A percentile compares a stretch with the other conserved stretches of the same genome.
Conservation (phyloP, 176 grass and related monocot species). For the Chloris gayana region DNA sequence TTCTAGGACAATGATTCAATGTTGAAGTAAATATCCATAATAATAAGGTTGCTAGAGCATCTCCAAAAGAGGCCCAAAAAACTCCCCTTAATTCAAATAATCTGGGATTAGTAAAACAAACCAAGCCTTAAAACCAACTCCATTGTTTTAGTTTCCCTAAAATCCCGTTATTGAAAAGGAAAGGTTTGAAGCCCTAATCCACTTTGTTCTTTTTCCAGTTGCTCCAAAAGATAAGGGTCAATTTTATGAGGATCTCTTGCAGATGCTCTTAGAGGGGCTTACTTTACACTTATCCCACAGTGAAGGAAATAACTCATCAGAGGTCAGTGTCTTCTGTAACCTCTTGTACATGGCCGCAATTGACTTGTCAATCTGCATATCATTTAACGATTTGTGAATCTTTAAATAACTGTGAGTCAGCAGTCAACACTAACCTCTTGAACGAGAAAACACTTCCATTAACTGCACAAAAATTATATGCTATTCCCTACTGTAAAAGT, state of each 20-base stretch:
- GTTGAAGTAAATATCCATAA: not conserved
- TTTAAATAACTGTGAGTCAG: not conserved
- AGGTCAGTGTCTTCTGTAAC: constrained; percentile 81
- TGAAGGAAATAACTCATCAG: constrained; percentile 90
- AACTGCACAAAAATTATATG: not conserved
- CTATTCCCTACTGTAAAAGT: not conserved
- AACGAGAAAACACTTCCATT: constrained; percentile 14
- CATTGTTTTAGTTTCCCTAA: too few relatives aligned
- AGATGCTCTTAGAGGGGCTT: not conserved
- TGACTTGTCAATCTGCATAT: constrained; percentile 84
- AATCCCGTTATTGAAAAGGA: too few relatives aligned
- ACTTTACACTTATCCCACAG: constrained; percentile 98
- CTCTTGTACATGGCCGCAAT: constrained; percentile 85
- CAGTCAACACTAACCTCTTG: not conserved
- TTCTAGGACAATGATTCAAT: not conserved
- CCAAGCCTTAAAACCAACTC: too few relatives aligned
- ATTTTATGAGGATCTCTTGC: too few relatives aligned
- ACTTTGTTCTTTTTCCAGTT: too few relatives aligned
- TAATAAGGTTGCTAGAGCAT: not conserved
- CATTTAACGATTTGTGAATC: constrained; percentile 29
- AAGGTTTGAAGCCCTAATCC: too few relatives aligned
- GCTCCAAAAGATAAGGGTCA: too few relatives aligned
- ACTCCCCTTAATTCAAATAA: too few relatives aligned
- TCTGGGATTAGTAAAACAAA: too few relatives aligned
- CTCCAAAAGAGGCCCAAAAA: too few relatives aligned